These are phyloP conservation scores for Epicoccum sorghinum DNA, from an alignment of 2,329 filamentous ascomycete genomes.

Conservation along the genomic window DNA sequence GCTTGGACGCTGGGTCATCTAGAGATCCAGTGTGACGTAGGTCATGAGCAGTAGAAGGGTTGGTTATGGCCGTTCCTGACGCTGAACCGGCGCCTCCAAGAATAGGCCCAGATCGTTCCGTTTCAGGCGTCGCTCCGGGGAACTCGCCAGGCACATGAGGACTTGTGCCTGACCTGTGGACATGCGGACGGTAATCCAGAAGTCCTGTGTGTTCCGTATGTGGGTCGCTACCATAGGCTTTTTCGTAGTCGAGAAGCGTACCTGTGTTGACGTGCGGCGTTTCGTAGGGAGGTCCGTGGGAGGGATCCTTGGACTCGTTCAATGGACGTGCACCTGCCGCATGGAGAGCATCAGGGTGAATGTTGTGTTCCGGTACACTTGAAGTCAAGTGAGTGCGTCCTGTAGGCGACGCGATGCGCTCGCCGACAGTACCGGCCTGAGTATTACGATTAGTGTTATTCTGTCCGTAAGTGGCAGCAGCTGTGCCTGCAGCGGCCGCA, in stretches of 20 bases:
- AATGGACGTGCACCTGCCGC: conserved; percentile 9
- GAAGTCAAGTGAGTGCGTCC: conserved; percentile 8
- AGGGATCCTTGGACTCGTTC: neutral
- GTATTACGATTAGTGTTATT: neutral
- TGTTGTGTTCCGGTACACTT: conserved; percentile 13
- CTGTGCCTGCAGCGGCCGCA: conserved; percentile 18
- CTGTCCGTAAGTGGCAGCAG: neutral
- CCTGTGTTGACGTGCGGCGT: conserved; percentile 11
- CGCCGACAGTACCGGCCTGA: neutral
- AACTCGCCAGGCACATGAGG: conserved; percentile 45
- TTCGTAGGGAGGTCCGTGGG: conserved; percentile 10
- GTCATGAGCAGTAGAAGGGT: conserved; percentile 20
- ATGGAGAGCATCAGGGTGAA: conserved; percentile 14
- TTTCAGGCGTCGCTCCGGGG: conserved; percentile 37
- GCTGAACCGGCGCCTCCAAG: conserved; percentile 14
- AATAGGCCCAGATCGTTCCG: conserved; percentile 34
- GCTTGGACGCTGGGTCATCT: conserved; percentile 24
- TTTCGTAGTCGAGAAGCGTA: conserved; percentile 16
- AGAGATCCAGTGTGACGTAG: conserved; percentile 34
- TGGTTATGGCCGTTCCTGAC: conserved; percentile 3
- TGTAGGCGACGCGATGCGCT: conserved; percentile 6
- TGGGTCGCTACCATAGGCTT: conserved; percentile 12
- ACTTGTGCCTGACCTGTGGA: conserved; percentile 41
- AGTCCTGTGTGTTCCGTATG: conserved; percentile 12
- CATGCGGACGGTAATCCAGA: conserved; percentile 23